These are phyloP conservation scores for Endoconidiophora laricicola DNA, from an alignment of 2,329 filamentous ascomycete species.

Conservation along the genomic window DNA sequence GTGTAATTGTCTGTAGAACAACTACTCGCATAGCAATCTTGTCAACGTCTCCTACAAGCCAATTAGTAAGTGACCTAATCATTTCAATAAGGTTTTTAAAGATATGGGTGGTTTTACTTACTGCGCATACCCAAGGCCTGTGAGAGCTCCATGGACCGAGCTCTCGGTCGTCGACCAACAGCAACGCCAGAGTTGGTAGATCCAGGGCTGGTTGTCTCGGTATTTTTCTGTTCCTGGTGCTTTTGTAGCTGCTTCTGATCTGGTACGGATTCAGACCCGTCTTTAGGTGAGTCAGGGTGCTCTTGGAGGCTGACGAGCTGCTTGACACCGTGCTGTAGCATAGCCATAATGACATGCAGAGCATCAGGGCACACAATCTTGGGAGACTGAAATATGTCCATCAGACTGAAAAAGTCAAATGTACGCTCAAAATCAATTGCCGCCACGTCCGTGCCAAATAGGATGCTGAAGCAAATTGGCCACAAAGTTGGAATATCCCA, in stretches of 20 bases:
- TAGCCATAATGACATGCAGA: slow-evolving; percentile 61
- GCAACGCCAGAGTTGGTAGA: neutral
- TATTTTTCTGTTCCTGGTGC: neutral
- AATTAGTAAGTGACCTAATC: neutral
- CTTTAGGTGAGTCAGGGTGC: slow-evolving; percentile 33
- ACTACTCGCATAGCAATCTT: slow-evolving; percentile 31
- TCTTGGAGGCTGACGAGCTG: slow-evolving; percentile 47
- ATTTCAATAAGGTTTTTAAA: neutral
- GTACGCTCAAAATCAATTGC: slow-evolving; percentile 55
- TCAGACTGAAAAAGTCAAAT: slow-evolving; percentile 57
- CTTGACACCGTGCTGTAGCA: slow-evolving; percentile 75
- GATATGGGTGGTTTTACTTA: slow-evolving; percentile 21
- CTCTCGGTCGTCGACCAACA: slow-evolving; percentile 24
- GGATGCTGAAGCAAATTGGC: slow-evolving; percentile 72
- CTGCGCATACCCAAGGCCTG: slow-evolving; percentile 39
- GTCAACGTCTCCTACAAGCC: slow-evolving; percentile 10
- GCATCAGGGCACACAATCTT: slow-evolving; percentile 62
- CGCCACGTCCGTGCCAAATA: slow-evolving; percentile 72
- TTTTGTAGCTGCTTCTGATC: neutral
- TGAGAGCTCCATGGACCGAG: slow-evolving; percentile 50
- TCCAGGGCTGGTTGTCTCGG: neutral
- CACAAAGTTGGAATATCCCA: slow-evolving; percentile 77
- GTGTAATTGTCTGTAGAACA: slow-evolving; percentile 59
- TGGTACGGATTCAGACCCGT: neutral
- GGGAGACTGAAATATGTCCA: slow-evolving; percentile 54